These are phyloP conservation scores for Phoma sp. DNA, from an alignment of 2,329 filamentous ascomycete species.

Conservation along the genomic window DNA sequence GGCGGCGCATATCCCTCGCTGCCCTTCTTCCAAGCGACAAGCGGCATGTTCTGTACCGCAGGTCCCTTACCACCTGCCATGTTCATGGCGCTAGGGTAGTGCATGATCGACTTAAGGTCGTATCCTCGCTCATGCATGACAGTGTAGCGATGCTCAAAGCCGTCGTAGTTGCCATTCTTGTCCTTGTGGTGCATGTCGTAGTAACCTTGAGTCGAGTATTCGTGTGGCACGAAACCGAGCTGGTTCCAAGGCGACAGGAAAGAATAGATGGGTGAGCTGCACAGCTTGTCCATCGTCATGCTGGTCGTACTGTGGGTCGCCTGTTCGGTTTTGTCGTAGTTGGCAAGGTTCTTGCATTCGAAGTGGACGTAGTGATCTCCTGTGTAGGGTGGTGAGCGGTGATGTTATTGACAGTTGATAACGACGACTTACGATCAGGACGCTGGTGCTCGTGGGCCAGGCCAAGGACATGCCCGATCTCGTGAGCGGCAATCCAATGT, in stretches of 20 bases:
- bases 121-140: background rate
- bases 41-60: background rate
- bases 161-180: background rate
- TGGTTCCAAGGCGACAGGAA: background rate
- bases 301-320: background rate
- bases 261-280: background rate
- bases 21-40: background rate
- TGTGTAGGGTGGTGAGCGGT: background rate
- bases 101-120: constrained; percentile 17
- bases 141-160: background rate
- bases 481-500: constrained; percentile 4
- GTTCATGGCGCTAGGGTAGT: constrained; percentile 1
- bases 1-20: background rate
- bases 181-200: background rate
- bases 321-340: background rate
- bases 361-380: constrained; percentile 1
- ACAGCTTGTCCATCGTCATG: background rate
- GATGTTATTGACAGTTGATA: background rate
- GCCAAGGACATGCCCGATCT: constrained; percentile 14
- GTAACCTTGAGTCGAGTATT: background rate
- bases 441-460: constrained; percentile 14
- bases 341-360: constrained; percentile 3
- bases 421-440: constrained; percentile 2
- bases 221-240: background rate
- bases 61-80: background rate